These are phyloP conservation scores for Lichtheimia ramosa DNA, from an alignment of 371 early-diverging fungal genomes.

Conservation along the genomic window DNA sequence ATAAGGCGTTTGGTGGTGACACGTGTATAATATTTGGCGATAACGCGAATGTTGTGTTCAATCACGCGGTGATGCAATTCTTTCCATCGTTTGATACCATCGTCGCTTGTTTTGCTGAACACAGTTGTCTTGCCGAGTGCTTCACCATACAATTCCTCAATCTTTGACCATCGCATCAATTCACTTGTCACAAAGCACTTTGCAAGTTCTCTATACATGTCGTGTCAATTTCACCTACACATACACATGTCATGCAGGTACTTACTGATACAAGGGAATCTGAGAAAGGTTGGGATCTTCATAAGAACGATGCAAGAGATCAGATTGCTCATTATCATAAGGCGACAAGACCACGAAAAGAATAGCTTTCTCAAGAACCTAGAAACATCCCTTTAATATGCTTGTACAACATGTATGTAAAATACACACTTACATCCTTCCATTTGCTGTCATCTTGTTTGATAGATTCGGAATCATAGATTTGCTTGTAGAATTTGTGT, in stretches of 20 bases:
- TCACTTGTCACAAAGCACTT: constrained; percentile 91
- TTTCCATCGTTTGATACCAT: constrained; percentile 78
- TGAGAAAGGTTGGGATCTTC: constrained; percentile 78
- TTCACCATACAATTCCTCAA: constrained; percentile 83
- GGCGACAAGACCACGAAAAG: constrained; percentile 89
- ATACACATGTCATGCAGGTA: background rate
- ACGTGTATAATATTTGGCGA: constrained; percentile 93
- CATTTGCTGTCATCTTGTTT: constrained; percentile 80
- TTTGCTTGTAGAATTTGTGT: constrained; percentile 88
- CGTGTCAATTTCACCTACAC: background rate
- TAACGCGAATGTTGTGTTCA: constrained; percentile 97
- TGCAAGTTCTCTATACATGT: constrained; percentile 65
- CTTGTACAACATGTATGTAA: too few species aligned
- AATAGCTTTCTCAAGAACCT: constrained; percentile 77
- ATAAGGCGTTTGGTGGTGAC: constrained; percentile 71
- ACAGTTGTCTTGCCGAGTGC: constrained; percentile 70
- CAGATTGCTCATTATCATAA: constrained; percentile 94
- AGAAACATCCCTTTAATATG: background rate
- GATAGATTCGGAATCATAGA: constrained; percentile 84
- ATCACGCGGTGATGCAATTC: constrained; percentile 91
- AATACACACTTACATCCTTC: constrained; percentile 54
- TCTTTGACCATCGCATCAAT: constrained; percentile 92
- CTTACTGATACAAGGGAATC: constrained; percentile 70
- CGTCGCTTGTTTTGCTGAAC: constrained; percentile 72
- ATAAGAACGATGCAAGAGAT: constrained; percentile 83